Conservation (phyloP, 371 early-diverging fungal species). For the Syncephalastrum contaminatum region DNA sequence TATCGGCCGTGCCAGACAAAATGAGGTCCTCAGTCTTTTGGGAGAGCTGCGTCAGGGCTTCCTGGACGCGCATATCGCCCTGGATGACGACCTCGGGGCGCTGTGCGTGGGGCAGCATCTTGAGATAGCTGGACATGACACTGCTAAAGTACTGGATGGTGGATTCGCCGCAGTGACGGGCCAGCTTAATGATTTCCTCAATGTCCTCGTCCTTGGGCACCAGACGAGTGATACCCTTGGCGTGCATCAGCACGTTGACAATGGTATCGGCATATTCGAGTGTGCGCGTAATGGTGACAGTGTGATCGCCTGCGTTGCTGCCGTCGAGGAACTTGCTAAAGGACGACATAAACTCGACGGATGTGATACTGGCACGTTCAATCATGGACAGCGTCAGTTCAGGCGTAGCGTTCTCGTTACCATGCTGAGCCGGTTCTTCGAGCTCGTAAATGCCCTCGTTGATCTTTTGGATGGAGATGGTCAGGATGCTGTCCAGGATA, state of each 20-base stretch:
- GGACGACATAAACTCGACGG: constrained; percentile 76
- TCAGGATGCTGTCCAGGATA: constrained; percentile 88
- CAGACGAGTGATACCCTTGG: constrained; percentile 88
- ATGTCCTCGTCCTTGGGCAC: constrained; percentile 76
- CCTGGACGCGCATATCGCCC: constrained; percentile 75
- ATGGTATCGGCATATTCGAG: constrained; percentile 82
- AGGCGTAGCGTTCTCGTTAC: constrained; percentile 88
- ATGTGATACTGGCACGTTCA: constrained; percentile 80
- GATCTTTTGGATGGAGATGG: constrained; percentile 82
- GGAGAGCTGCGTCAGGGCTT: constrained; percentile 68
- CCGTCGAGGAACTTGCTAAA: constrained; percentile 78
- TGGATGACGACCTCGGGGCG: constrained; percentile 73
- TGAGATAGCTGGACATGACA: constrained; percentile 79
- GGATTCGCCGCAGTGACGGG: constrained; percentile 66
- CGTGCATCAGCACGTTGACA: constrained; percentile 78
- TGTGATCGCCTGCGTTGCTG: constrained; percentile 75
- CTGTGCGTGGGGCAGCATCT: constrained; percentile 65
- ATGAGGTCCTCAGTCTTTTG: constrained; percentile 75
- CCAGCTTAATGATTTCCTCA: constrained; percentile 75
- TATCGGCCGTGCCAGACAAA: constrained; percentile 64
- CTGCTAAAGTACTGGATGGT: constrained; percentile 80
- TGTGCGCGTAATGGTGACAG: constrained; percentile 84
- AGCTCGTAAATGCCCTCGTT: constrained; percentile 87
- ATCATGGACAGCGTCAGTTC: constrained; percentile 89
- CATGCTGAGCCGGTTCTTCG: constrained; percentile 75